Percentiles rank a stretch among this genome's conserved stretches.
Evolutionary conservation across 208 protist species (phyloP).

Genomic region (Leishmania lainsoni): DNA sequence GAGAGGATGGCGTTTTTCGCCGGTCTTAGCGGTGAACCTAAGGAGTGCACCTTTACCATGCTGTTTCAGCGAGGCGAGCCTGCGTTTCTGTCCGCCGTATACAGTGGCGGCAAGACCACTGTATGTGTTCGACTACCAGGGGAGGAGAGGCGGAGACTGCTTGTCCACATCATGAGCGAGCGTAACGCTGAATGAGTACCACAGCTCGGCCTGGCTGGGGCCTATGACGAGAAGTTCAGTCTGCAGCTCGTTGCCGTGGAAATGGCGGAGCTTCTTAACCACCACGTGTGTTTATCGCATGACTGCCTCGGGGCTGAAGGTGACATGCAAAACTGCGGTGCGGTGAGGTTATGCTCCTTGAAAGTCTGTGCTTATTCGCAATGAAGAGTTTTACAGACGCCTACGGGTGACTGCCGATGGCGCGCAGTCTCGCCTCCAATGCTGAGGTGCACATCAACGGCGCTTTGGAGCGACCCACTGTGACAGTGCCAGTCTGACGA

Average conservation of each 20-base stretch:
- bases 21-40: constrained; percentile 61
- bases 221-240: constrained; percentile 87
- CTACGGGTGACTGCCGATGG: constrained; percentile 79
- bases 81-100: constrained; percentile 31
- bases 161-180: constrained; percentile 61
- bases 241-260: constrained; percentile 92
- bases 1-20: constrained; percentile 81
- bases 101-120: constrained; percentile 59
- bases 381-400: constrained; percentile 96
- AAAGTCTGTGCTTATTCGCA: constrained; percentile 99
- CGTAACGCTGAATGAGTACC: constrained; percentile 61
- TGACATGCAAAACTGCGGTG: constrained; percentile 54
- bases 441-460: constrained; percentile 99
- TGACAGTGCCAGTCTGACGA: constrained; percentile 93
- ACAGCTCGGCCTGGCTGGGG: constrained; percentile 48
- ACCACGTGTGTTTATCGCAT: constrained; percentile 78
- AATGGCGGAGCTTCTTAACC: constrained; percentile 91
- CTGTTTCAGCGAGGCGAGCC: constrained; percentile 53
- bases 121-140: constrained; percentile 66
- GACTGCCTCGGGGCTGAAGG: constrained; percentile 79
- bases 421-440: constrained; percentile 87
- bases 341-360: constrained; percentile 97
- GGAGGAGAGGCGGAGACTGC: constrained; percentile 68
- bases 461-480: constrained; percentile 99
- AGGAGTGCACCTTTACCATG: constrained; percentile 61